Percentiles rank a stretch among this genome's conserved stretches.
Evolutionary conservation across 176 grass and related monocot genomes (phyloP).

Genomic region (Cocos nucifera): DNA sequence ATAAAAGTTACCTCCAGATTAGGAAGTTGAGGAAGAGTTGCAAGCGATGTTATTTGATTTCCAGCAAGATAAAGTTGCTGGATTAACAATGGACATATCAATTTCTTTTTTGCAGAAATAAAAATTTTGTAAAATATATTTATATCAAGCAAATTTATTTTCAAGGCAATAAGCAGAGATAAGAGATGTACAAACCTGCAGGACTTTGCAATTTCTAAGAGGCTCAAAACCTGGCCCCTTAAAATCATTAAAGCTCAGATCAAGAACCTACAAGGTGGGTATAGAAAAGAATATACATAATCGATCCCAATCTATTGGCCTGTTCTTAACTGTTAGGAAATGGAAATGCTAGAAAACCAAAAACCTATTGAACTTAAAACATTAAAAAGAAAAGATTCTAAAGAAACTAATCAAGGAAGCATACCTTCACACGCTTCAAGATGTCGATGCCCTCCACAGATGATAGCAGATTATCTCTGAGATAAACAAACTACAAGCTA

Average conservation of each 20-base stretch:
- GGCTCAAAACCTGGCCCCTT: conserved; percentile 72
- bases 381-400: neutral
- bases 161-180: conserved; percentile 5
- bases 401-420: conserved; percentile 12
- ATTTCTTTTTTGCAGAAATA: conserved; percentile 19
- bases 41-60: conserved; percentile 94
- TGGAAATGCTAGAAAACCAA: no score
- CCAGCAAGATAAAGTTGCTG: conserved; percentile 99
- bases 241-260: conserved; percentile 99
- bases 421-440: conserved; percentile 87
- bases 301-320: no score
- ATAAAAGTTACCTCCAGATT: conserved; percentile 77
- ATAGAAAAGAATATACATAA: no score
- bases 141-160: neutral
- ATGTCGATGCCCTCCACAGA: conserved; percentile 81
- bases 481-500: conserved; percentile 87
- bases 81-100: conserved; percentile 28
- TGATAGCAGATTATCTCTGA: conserved; percentile 90
- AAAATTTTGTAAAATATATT: no score
- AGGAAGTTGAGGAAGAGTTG: conserved; percentile 74
- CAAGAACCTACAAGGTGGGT: conserved; percentile 61
- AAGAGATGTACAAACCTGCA: conserved; percentile 57
- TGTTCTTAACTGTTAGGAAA: no score
- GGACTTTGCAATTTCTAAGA: conserved; percentile 75
- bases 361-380: neutral